Evolutionary conservation across 2,329 filamentous ascomycete genomes (phyloP), one percentile per base, ranked within the genome.

Genomic region (Ceratocystis lukuohia): DNA sequence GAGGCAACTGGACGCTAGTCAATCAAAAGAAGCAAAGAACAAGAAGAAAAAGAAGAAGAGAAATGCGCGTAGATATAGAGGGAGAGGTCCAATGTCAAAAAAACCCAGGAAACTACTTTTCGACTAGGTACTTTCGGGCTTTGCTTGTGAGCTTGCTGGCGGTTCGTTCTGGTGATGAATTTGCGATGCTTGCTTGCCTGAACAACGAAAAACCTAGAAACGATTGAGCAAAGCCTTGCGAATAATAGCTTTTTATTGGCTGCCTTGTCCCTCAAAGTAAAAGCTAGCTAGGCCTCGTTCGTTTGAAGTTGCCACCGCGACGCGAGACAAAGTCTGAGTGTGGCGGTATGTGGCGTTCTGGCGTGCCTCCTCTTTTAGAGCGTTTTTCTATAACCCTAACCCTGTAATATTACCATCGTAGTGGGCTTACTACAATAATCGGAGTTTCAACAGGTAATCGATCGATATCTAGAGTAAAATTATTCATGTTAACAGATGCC

Each of bases 241-340:
- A 8, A 17, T 59, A 2, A 6, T 5, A 1, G 17, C 28, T 17
- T 25, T 59, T 59, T 6, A 59, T 59, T 59, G 56, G 56, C 30
- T 59, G 56, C 56, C 56, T 59, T 59, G 56, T 37, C 15, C 7
- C 56, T 15, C 22, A 20, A 3, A 37, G 28, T 28, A 30, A 17
- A n/a, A 20, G 53, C 53, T 30, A 28, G 53, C 15, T 59, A 17
- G n/a, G 22, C 28, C 53, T n/a, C 33, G n/a, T n/a, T 8, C 8
- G 53, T 33, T 30, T 33, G 28, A 28, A 57, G 53, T 57, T 30
- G 56, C 56, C 56, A 59, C 56, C 56, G 56, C 28, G 56, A 59
- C 56, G 56, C 25, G 56, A 59, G 7, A 41, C 17, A 59, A 10
- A 5, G 5, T 15, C 12, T 5, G 37, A 41, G 37, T 59, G 56